These are phyloP conservation scores for Chytridiales sp. DNA, from an alignment of 371 early-diverging fungal genomes.

Conservation along the genomic window DNA sequence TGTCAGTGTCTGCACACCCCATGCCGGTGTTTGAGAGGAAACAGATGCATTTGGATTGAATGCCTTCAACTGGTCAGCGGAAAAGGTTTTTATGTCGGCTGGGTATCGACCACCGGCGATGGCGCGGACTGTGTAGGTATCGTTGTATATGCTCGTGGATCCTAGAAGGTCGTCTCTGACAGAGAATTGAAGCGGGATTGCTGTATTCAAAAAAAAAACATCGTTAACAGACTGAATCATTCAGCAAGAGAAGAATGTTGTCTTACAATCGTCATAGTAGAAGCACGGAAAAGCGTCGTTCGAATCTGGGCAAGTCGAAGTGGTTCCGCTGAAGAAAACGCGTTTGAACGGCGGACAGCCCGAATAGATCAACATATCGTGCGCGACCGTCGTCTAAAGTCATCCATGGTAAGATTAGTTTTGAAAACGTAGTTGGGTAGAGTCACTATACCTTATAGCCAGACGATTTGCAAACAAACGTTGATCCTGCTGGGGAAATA, in stretches of 20 bases:
- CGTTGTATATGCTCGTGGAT: neutral
- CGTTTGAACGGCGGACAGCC: constrained; percentile 8
- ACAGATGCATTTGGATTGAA: neutral
- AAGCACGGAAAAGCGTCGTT: neutral
- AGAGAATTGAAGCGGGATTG: neutral
- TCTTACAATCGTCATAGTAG: constrained; percentile 10
- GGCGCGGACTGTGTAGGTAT: neutral
- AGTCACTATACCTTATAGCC: neutral
- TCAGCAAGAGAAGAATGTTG: neutral
- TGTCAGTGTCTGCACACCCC: neutral
- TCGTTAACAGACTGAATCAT: neutral
- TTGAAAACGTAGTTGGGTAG: neutral
- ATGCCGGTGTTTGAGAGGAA: neutral
- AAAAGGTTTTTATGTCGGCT: neutral
- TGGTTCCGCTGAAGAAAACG: neutral
- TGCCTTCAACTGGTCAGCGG: neutral
- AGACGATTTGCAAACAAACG: neutral
- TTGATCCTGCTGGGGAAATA: neutral
- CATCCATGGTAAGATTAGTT: neutral
- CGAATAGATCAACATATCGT: constrained; percentile 1
- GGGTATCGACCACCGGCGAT: neutral
- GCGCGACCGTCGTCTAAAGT: neutral
- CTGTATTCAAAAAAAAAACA: too few relatives aligned
- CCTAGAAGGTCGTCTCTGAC: constrained; percentile 1
- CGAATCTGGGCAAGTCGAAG: neutral